These are phyloP conservation scores for Metarhizium album DNA, from an alignment of 2,329 filamentous ascomycete species.

Conservation along the genomic window DNA sequence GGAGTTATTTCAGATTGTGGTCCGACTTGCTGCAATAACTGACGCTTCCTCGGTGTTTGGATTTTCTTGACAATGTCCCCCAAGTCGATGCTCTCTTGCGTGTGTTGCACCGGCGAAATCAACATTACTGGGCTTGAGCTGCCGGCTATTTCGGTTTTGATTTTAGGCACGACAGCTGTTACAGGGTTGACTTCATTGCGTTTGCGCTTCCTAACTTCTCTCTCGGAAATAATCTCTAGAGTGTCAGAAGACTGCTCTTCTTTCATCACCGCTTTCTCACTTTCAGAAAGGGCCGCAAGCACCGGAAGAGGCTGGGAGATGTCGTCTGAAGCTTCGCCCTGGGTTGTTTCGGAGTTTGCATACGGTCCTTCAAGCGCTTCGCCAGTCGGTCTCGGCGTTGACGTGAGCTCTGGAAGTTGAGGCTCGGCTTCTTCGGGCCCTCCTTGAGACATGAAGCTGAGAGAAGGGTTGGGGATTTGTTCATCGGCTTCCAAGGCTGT, in stretches of 20 bases:
- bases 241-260: conserved; percentile 43
- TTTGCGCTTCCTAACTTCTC: conserved; percentile 37
- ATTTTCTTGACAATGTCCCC: conserved; percentile 22
- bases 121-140: conserved; percentile 19
- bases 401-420: background rate
- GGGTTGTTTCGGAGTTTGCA: conserved; percentile 18
- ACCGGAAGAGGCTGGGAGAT: conserved; percentile 14
- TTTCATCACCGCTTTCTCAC: conserved; percentile 26
- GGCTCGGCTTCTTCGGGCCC: conserved; percentile 1
- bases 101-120: conserved; percentile 14
- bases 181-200: conserved; percentile 15
- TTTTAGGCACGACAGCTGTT: conserved; percentile 16
- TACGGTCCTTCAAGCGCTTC: background rate
- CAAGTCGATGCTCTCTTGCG: conserved; percentile 51
- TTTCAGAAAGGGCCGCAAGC: conserved; percentile 8
- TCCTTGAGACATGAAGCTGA: conserved; percentile 3
- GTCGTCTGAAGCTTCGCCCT: conserved; percentile 16
- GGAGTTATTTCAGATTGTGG: conserved; percentile 2
- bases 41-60: conserved; percentile 26
- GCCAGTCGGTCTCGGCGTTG: background rate
- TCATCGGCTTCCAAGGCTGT: conserved; percentile 5
- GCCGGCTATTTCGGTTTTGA: conserved; percentile 32
- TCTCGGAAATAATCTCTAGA: conserved; percentile 40
- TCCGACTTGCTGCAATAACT: conserved; percentile 13
- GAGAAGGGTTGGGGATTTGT: background rate